phyloP scores from a whole-genome alignment of 768 basidiomycete genomes.

The Lyophyllum decastes region DNA sequence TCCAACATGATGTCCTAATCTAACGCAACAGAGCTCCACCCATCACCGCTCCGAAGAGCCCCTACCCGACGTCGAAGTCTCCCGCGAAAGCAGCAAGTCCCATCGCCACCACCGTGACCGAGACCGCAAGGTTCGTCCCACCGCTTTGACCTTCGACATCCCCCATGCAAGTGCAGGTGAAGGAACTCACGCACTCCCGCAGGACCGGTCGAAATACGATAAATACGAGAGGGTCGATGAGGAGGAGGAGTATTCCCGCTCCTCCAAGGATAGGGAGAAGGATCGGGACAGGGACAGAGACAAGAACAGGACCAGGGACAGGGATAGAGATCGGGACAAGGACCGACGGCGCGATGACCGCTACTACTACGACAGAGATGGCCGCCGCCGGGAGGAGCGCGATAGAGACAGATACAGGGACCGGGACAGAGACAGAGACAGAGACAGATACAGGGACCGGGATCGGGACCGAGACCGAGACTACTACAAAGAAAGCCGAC shows the following conservation, averaged over 20 bases:
- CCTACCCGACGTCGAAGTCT: constrained; percentile 9
- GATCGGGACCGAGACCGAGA: constrained; percentile 12
- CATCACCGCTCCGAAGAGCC: constrained; percentile 3
- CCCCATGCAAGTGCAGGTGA: background rate
- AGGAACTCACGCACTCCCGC: background rate
- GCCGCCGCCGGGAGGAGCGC: background rate
- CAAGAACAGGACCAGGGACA: background rate
- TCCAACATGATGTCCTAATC: no score
- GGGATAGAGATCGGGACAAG: constrained; percentile 7
- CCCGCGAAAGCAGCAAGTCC: constrained; percentile 2
- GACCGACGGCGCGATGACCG: constrained; percentile 10
- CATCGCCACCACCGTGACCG: background rate
- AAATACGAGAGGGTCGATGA: background rate
- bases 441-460: constrained; percentile 14
- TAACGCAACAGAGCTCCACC: constrained; percentile 3
- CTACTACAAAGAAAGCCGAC: background rate
- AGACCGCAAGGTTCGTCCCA: constrained; percentile 2
- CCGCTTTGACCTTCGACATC: background rate
- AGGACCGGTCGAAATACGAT: constrained; percentile 7
- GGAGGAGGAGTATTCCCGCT: background rate
- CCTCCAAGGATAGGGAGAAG: background rate
- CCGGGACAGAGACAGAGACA: constrained; percentile 11
- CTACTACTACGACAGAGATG: constrained; percentile 6
- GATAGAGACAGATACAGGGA: constrained; percentile 7
- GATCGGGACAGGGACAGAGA: background rate